Evolutionary conservation across 257 asterid species (phyloP).

Genomic region (Plantago elongata): DNA sequence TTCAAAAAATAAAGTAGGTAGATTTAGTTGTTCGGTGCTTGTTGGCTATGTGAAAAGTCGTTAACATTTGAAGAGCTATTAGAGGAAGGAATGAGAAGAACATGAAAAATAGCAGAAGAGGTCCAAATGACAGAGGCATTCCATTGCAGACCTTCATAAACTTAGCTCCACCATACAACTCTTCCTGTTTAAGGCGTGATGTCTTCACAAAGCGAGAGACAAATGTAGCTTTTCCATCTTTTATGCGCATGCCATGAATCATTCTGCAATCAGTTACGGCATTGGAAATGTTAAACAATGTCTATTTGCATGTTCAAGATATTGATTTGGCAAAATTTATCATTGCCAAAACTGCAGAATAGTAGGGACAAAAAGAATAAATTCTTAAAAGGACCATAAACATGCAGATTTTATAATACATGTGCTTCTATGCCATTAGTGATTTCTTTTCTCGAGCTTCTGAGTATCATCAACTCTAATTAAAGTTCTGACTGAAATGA

Average conservation of each 20-base stretch:
- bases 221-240: conserved; percentile 90
- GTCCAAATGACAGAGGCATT: too few species aligned
- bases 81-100: not conserved
- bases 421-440: not conserved
- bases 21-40: not conserved
- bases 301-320: too few species aligned
- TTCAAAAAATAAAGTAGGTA: not conserved
- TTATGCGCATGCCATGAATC: conserved; percentile 94
- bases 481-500: not conserved
- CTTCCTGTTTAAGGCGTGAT: conserved; percentile 86
- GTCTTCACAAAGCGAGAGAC: conserved; percentile 94
- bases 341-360: too few species aligned
- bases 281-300: not conserved
- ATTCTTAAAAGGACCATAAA: not conserved
- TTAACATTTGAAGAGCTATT: not conserved
- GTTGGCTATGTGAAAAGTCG: not conserved
- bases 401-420: not conserved
- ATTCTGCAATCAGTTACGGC: conserved; percentile 40
- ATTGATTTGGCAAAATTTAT: too few species aligned
- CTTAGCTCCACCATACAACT: conserved; percentile 70
- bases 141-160: conserved; percentile 61
- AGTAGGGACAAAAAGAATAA: too few species aligned
- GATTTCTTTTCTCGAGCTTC: not conserved
- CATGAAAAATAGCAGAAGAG: not conserved
- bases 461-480: not conserved